These are phyloP conservation scores for Mycena haematopus DNA, from an alignment of 768 basidiomycete genomes.

Conservation along the genomic window DNA sequence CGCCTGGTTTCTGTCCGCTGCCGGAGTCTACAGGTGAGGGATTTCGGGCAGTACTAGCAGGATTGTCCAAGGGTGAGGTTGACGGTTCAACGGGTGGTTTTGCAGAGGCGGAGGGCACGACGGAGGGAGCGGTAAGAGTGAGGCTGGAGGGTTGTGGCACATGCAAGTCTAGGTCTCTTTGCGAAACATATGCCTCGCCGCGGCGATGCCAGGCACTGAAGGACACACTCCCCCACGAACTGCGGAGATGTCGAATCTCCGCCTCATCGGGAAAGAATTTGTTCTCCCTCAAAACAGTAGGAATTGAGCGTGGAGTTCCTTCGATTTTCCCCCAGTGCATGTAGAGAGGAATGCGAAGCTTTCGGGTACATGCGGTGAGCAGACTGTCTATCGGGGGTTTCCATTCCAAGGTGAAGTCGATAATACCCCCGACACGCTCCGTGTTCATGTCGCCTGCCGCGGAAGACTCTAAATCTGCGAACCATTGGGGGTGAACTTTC, in stretches of 20 bases:
- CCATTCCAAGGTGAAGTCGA: background rate
- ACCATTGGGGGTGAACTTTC: conserved; percentile 2
- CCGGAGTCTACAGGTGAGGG: background rate
- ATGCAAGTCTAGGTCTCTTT: no score
- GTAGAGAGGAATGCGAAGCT: background rate
- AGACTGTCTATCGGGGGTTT: conserved; percentile 12
- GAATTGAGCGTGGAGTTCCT: background rate
- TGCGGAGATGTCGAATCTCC: background rate
- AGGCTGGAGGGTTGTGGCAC: no score
- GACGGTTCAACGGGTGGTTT: no score
- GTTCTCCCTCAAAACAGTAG: background rate
- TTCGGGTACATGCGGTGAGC: background rate
- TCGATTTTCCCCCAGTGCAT: conserved; percentile 4
- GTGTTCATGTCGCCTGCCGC: conserved; percentile 8
- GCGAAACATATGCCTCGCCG: background rate
- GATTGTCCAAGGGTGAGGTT: no score
- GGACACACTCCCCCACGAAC: background rate
- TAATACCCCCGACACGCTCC: conserved; percentile 2
- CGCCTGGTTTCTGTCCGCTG: conserved; percentile 1
- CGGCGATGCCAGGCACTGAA: background rate
- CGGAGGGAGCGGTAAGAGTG: no score
- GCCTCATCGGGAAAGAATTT: conserved; percentile 6
- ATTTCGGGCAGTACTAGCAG: no score
- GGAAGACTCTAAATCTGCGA: conserved; percentile 7
- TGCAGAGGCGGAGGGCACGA: no score